Evolutionary conservation across 495 filamentous ascomycete genomes (phyloP).

Genomic region (Penicillium goetzii): DNA sequence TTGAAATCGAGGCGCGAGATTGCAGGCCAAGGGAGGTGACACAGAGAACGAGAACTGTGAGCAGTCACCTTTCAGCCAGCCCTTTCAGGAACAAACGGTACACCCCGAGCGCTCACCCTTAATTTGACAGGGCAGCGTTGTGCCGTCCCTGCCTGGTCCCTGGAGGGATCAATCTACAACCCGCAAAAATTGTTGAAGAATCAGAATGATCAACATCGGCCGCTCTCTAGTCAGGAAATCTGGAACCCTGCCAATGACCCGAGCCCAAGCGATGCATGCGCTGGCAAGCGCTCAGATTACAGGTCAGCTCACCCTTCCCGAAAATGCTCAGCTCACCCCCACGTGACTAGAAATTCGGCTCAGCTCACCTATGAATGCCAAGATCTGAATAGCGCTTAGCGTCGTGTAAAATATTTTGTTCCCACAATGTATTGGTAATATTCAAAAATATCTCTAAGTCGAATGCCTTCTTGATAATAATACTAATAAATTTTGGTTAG

Average conservation of each 20-base stretch:
- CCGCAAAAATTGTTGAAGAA: neutral
- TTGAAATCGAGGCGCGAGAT: conserved; percentile 5
- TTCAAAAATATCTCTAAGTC: too few relatives aligned
- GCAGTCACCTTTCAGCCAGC: conserved; percentile 11
- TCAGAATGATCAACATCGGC: conserved; percentile 1
- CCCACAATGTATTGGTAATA: too few relatives aligned
- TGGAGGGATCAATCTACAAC: neutral
- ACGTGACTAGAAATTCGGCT: too few relatives aligned
- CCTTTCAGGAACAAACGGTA: conserved; percentile 18
- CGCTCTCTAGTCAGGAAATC: neutral
- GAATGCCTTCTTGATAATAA: too few relatives aligned
- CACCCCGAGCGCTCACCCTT: conserved; percentile 19
- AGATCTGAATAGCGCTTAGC: too few relatives aligned
- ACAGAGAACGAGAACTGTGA: neutral
- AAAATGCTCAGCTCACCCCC: too few relatives aligned
- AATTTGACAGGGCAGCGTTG: conserved; percentile 1
- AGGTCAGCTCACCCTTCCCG: too few relatives aligned
- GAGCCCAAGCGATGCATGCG: conserved; percentile 15
- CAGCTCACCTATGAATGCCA: too few relatives aligned
- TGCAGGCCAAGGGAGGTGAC: neutral
- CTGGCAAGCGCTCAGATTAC: conserved; percentile 31
- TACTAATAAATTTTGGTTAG: too few relatives aligned
- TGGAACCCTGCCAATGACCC: conserved; percentile 21
- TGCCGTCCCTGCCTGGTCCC: neutral
- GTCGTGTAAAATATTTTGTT: too few relatives aligned